Evolutionary conservation across 2,329 filamentous ascomycete species (phyloP).

Genomic region (Drechslera avenae): DNA sequence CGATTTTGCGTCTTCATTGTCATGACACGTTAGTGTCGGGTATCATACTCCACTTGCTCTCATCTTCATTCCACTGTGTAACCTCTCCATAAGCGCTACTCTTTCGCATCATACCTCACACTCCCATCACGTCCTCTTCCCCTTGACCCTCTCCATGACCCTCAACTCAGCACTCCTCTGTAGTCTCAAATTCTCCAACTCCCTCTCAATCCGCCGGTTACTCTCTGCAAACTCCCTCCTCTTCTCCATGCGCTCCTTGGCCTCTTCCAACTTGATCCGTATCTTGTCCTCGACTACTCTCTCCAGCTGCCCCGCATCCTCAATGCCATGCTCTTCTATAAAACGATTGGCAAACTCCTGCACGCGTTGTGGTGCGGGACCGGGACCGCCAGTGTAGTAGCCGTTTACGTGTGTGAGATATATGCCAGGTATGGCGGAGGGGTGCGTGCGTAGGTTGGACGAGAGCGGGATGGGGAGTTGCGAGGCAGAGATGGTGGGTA

Average conservation of each 20-base stretch:
- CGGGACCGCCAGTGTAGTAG: slow-evolving; percentile 56
- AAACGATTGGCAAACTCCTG: slow-evolving; percentile 49
- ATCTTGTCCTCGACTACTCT: slow-evolving; percentile 42
- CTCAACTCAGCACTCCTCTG: slow-evolving; percentile 54
- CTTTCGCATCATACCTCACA: neutral
- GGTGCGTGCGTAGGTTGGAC: slow-evolving; percentile 51
- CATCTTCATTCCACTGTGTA: neutral
- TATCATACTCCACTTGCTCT: slow-evolving; percentile 4
- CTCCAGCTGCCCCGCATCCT: slow-evolving; percentile 44
- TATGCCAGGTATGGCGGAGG: slow-evolving; percentile 51
- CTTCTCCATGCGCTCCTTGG: slow-evolving; percentile 46
- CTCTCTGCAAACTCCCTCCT: slow-evolving; percentile 48
- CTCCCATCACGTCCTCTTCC: slow-evolving; percentile 30
- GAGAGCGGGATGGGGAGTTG: slow-evolving; percentile 51
- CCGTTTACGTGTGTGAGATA: slow-evolving; percentile 54
- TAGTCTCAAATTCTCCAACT: slow-evolving; percentile 51
- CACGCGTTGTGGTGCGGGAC: slow-evolving; percentile 45
- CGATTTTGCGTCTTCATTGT: neutral
- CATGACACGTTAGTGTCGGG: slow-evolving; percentile 15
- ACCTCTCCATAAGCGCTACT: neutral
- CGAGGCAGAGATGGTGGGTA: slow-evolving; percentile 37
- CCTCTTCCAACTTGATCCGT: slow-evolving; percentile 43
- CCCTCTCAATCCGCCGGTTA: slow-evolving; percentile 51
- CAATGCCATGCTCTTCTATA: slow-evolving; percentile 44
- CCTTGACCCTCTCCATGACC: slow-evolving; percentile 50